Evolutionary conservation across 768 basidiomycete species (phyloP), one percentile per base, ranked within the genome.

Genomic region (Pholiota molesta): DNA sequence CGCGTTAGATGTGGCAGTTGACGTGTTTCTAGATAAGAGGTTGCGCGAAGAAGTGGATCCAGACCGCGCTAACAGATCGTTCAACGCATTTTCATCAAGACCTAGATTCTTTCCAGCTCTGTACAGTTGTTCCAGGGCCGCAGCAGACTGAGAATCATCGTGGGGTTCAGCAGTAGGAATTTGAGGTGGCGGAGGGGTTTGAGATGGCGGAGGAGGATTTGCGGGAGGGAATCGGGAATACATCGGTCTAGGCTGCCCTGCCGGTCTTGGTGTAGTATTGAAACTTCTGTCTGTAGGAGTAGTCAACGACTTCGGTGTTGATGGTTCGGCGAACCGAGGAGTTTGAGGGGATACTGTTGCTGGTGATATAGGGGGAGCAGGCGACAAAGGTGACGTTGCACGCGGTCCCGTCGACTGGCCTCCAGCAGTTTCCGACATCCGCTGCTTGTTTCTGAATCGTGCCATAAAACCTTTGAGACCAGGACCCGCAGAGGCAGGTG

Each of bases 391-490:
- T 26, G 71, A 66, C 19, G 69, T 65, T 28, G 73, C 69, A n/a
- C 75, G 74, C 6, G 78, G 74, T 10, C 73, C 67, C 16, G 61
- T 51, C 13, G 66, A 67, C 39, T 76, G 76, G 37, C 71, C 64
- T 16, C 73, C 68, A 39, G 69, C 59, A 26, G 71, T 62, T 63
- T 80, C 80, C 11, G 71, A 69, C 51, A 75, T 68, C 23, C 79
- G 71, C 57, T 78, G 79, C 62, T 81, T 82, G 63, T 81, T 83
- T 35, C 90, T 83, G 71, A 94, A 91, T 31, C 90, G 86, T 29
- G 91, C 85, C 84, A 94, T 92, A 73, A 94, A 88, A 14, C 91
- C 88, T 72, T 86, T 91, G 26, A 94, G 69, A 21, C 91, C 88
- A 35, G 92, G 92, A 19, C 87, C 81, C 28, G 89, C 84, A 21